Conservation (phyloP, 2,329 filamentous ascomycete genomes). For the Fusarium sp. region DNA sequence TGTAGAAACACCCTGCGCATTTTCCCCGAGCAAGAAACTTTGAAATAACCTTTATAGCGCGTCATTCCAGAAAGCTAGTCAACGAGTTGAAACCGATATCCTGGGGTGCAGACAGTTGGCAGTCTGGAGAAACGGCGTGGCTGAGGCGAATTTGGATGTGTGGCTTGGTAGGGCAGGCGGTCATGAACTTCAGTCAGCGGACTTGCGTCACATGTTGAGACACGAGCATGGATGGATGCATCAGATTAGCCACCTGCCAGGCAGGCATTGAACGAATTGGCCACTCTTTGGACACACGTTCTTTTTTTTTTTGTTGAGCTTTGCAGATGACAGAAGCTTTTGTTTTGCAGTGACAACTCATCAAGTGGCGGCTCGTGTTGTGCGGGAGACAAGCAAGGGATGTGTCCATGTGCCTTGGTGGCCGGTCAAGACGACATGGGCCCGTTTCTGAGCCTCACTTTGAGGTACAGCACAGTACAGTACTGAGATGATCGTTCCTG, state of each 20-base stretch:
- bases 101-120: background rate
- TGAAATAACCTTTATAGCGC: background rate
- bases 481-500: constrained; percentile 9
- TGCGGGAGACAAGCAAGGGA: background rate
- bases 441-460: constrained; percentile 11
- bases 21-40: background rate
- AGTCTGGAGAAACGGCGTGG: constrained; percentile 9
- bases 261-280: constrained; percentile 3
- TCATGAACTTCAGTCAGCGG: constrained; percentile 33
- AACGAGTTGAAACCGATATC: background rate
- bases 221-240: constrained; percentile 8
- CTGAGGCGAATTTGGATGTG: background rate
- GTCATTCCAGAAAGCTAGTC: background rate
- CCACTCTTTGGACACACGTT: background rate
- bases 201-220: constrained; percentile 31
- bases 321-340: too few species aligned
- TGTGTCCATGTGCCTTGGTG: constrained; percentile 3
- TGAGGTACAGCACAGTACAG: background rate
- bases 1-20: background rate
- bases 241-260: constrained; percentile 10
- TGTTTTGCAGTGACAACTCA: constrained; percentile 28
- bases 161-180: constrained; percentile 9
- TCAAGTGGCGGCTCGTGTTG: constrained; percentile 22
- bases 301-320: background rate
- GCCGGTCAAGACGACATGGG: constrained; percentile 2